Evolutionary conservation across 2,329 filamentous ascomycete genomes (phyloP).

Genomic region (Pseudogymnoascus sp.): DNA sequence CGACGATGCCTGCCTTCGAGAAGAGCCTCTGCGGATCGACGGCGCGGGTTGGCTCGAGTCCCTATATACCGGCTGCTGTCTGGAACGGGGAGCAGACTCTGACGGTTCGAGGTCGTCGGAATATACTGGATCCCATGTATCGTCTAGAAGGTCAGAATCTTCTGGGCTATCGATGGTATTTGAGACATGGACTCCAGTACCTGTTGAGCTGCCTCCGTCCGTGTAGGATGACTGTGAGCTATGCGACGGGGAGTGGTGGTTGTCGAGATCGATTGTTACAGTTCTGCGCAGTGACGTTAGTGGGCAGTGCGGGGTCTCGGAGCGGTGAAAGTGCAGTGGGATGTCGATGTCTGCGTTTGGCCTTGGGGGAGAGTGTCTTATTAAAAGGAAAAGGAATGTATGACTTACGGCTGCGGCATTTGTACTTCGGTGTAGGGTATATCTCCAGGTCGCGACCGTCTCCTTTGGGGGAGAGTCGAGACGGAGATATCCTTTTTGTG

Average conservation of each 20-base stretch:
- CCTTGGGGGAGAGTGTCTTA: not conserved
- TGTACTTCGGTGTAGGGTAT: constrained; percentile 19
- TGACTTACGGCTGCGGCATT: constrained; percentile 18
- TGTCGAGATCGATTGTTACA: constrained; percentile 19
- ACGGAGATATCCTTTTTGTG: constrained; percentile 24
- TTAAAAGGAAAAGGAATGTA: not conserved
- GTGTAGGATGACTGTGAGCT: constrained; percentile 25
- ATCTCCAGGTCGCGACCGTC: constrained; percentile 28
- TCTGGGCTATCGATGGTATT: constrained; percentile 31
- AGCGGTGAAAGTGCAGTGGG: constrained; percentile 3
- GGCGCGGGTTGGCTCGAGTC: constrained; percentile 25
- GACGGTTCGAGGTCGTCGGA: constrained; percentile 48
- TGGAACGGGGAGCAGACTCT: constrained; percentile 48
- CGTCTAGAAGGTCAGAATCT: constrained; percentile 32
- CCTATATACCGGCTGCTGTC: constrained; percentile 21
- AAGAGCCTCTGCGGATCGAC: constrained; percentile 33
- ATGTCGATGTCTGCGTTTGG: not conserved
- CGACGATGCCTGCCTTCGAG: constrained; percentile 30
- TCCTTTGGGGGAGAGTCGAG: constrained; percentile 27
- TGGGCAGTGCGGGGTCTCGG: constrained; percentile 4
- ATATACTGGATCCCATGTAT: constrained; percentile 30
- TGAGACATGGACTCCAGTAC: constrained; percentile 26
- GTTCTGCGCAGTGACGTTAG: constrained; percentile 16
- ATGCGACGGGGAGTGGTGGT: constrained; percentile 15
- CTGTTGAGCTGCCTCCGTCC: constrained; percentile 26